Percentiles rank a stretch among this genome's conserved stretches.
Evolutionary conservation across 148 eudicot species (phyloP).

Genomic region (Talinum fruticosum): DNA sequence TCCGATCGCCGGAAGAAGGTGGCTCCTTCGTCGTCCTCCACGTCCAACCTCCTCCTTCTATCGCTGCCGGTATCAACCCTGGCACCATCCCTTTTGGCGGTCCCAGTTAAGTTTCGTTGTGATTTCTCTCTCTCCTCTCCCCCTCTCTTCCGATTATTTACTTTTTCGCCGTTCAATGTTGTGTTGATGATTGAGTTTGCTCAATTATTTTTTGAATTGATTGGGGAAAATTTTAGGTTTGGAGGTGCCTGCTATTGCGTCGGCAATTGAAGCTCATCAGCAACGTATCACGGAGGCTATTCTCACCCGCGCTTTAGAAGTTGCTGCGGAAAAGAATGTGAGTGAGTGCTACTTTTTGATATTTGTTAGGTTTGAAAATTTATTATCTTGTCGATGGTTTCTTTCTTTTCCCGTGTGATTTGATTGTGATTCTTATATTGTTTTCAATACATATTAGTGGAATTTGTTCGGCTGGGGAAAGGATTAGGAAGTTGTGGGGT

Average conservation of each 20-base stretch:
- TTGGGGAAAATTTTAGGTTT: slow-evolving; percentile 27
- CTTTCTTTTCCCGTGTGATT: background rate
- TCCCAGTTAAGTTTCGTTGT: slow-evolving; percentile 50
- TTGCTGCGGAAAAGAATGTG: slow-evolving; percentile 60
- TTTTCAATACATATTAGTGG: background rate
- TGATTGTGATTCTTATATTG: background rate
- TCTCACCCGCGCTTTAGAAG: slow-evolving; percentile 48
- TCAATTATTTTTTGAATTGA: background rate
- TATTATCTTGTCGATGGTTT: background rate
- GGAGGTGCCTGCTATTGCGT: slow-evolving; percentile 80
- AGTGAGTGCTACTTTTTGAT: slow-evolving; percentile 14
- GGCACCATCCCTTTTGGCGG: slow-evolving; percentile 85
- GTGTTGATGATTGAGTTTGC: slow-evolving; percentile 1
- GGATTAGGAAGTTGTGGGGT: background rate
- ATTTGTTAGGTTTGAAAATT: background rate
- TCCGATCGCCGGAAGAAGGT: slow-evolving; percentile 37
- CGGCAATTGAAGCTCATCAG: slow-evolving; percentile 77
- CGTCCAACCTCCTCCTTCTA: slow-evolving; percentile 75
- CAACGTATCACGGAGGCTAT: slow-evolving; percentile 63
- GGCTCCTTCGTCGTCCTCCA: slow-evolving; percentile 58
- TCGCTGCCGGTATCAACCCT: slow-evolving; percentile 66
- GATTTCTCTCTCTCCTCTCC: background rate
- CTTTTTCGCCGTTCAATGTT: background rate
- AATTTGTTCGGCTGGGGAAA: background rate
- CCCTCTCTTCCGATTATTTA: too few relatives aligned